These are phyloP conservation scores for Carpinus viminea DNA, from an alignment of 306 rosid genomes.

Conservation along the genomic window DNA sequence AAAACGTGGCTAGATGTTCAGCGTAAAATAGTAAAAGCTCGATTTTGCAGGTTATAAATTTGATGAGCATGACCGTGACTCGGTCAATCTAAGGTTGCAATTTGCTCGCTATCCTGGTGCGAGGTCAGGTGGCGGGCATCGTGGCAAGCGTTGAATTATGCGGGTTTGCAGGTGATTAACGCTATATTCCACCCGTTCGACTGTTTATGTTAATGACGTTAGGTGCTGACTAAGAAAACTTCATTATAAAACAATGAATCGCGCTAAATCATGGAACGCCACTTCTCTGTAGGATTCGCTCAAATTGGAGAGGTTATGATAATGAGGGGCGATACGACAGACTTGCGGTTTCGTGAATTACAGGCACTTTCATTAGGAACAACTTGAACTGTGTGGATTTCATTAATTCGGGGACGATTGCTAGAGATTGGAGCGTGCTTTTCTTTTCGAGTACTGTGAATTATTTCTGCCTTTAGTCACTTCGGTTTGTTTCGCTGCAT, in stretches of 20 bases:
- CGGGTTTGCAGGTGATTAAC: constrained; percentile 70
- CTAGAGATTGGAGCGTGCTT: constrained; percentile 48
- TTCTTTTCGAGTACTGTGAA: constrained; percentile 37
- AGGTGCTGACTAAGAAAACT: constrained; percentile 40
- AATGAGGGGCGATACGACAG: constrained; percentile 54
- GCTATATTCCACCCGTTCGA: constrained; percentile 42
- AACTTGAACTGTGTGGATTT: constrained; percentile 31
- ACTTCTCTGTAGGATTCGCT: constrained; percentile 79
- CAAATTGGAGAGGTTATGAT: constrained; percentile 51
- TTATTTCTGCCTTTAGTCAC: constrained; percentile 31
- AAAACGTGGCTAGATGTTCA: constrained; percentile 52
- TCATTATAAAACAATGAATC: constrained; percentile 41
- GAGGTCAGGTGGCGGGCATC: constrained; percentile 93
- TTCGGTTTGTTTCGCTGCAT: constrained; percentile 23
- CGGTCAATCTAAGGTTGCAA: constrained; percentile 91
- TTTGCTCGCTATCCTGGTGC: constrained; percentile 99
- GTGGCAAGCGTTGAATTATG: constrained; percentile 88
- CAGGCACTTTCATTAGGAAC: constrained; percentile 55
- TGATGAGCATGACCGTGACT: constrained; percentile 93
- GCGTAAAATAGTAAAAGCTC: constrained; percentile 71
- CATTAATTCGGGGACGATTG: constrained; percentile 21
- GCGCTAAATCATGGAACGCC: constrained; percentile 61
- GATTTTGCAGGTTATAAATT: constrained; percentile 99
- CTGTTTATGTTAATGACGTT: constrained; percentile 44
- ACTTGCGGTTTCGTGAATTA: constrained; percentile 47